Evolutionary conservation across 2,329 filamentous ascomycete genomes (phyloP), one percentile per base, ranked within the genome.

Genomic region (Coniochaeta ligniaria): DNA sequence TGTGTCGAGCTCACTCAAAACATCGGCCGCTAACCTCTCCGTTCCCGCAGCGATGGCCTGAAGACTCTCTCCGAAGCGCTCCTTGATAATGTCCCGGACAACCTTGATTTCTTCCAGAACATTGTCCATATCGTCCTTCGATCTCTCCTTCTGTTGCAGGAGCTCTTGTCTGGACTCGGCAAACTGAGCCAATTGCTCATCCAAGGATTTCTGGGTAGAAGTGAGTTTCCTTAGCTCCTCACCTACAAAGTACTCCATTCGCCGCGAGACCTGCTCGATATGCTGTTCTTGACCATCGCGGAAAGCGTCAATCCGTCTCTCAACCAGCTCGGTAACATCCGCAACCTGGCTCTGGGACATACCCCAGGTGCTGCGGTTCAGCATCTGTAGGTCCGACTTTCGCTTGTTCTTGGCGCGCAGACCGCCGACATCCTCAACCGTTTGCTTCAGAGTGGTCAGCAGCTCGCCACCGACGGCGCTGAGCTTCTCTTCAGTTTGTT

Each of bases 101-200:
- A 84, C 86, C 71, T 93, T 93, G 72, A 98, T 96, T 71, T 96
- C 94, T 68, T 95, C 91, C 11, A 99, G 80, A 1, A 96, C 88
- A n/a, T 84, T 80, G 67, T 97, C 93, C 90, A 97, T 92, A 60
- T 93, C 89, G 56, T 93, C 86, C 68, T 89, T 91, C 2, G 92
- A 89, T 63, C 82, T 79, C 26, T 82, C 79, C 60, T 87, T 89
- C 68, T 90, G 87, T 47, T 83, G 78, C 28, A 89, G 81, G 17
- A 96, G 82, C 66, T 89, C 84, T 58, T 80, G 78, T 71, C 88
- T 87, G 0, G 89, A 90, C 20, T 81, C 78, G 43, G 85, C 80
- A 66, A 96, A 92, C 0, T 81, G 80, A 8, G 81, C 76, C 9
- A 89, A 80, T 68, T 93, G 90, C 54, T 87, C 80, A 59, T 89